Base-by-base conservation (phyloP, 1,139 yeast genomes). In the Saccharomyces hybrid region DNA sequence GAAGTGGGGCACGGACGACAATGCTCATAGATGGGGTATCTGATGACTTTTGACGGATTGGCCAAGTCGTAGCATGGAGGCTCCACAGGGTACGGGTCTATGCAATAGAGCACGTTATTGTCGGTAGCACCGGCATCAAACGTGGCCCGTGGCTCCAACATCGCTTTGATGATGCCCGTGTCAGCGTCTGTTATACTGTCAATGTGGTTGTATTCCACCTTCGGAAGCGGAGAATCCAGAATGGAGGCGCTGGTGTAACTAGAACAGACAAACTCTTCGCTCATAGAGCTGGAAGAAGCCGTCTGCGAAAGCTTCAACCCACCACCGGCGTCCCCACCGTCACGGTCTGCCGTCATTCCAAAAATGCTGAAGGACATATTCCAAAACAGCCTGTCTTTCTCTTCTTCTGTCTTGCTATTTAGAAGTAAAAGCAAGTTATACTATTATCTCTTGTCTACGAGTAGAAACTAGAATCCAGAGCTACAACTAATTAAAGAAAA, bases 41-140 rank as follows among this genome's bases (percentile, higher is more conserved):
- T 72, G 9, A 65, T 55, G 27, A 60, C 49, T 27, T 57, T 55
- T 24, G 61, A 62, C 72, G 83, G 70, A 76, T 78, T 71, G 6
- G 57, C 59, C 12, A 58, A 47, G 4, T 56, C 19, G 57, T 81
- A 81, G 3, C 67, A 60, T 2, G 86, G 85, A 0, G 86, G 83
- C 4, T 53, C 60, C 0, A 75, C 78, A 0, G 86, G 85, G 1
- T 50, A 31, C 0, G 83, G 83, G 55, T 82, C 84, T 16, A 82
- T 67, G 56, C 75, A 71, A 11, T 38, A 16, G 4, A 38, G 44
- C 21, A 38, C 24, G n/a, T 38, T 38, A 9, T 38, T 38, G 24
- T 38, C 44, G n/a, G 12, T 24, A 3, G 19, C n/a, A 9, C 11
- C 44, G 19, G 11, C 44, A 16, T 19, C 44, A 5, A 38, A 2